phyloP scores from a whole-genome alignment of 225 moss, liverwort and hornwort species.

The Takakia lepidozioides region DNA sequence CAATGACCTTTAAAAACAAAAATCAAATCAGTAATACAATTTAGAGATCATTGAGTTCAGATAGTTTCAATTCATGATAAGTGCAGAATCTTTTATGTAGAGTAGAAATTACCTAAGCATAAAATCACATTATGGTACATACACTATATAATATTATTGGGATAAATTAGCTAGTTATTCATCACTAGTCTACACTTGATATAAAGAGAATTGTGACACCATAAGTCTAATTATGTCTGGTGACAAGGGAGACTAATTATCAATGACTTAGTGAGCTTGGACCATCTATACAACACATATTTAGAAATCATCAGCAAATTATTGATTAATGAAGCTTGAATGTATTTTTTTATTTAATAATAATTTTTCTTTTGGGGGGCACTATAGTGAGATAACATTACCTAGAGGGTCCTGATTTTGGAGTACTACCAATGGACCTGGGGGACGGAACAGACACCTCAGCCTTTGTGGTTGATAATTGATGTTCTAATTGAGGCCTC shows the following conservation, averaged over 20 bases:
- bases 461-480: background rate
- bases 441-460: constrained; percentile 3
- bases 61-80: background rate
- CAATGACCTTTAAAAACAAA: constrained; percentile 1
- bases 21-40: background rate
- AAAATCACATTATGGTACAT: too few species aligned
- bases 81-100: background rate
- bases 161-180: background rate
- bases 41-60: background rate
- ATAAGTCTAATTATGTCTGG: too few species aligned
- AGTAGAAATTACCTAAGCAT: too few species aligned
- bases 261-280: too few species aligned
- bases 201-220: too few species aligned
- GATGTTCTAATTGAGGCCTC: background rate
- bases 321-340: too few species aligned
- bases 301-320: too few species aligned
- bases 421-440: constrained; percentile 12
- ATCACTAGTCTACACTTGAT: background rate
- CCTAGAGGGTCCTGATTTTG: constrained; percentile 8
- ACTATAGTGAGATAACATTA: background rate
- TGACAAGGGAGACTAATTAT: too few species aligned
- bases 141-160: background rate
- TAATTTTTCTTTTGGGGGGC: too few species aligned
- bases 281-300: too few species aligned
- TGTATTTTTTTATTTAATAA: too few species aligned